phyloP scores from a whole-genome alignment of 164 flowering plant species.

The Annona squamosa region DNA sequence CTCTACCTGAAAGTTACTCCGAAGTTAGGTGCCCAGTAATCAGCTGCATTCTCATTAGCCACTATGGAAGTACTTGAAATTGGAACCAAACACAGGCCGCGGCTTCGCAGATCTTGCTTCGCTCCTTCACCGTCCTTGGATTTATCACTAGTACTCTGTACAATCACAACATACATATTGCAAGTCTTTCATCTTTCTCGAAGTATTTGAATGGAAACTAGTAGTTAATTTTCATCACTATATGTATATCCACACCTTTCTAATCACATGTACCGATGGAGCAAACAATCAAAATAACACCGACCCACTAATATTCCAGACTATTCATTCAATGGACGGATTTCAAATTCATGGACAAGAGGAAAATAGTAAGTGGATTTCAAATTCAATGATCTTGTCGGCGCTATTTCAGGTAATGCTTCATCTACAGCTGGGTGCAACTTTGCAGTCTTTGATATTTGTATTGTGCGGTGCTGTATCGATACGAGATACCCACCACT shows the following conservation, averaged over 20 bases:
- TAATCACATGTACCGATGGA: not conserved
- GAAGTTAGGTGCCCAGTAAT: slow-evolving; percentile 69
- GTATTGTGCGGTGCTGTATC: too few relatives aligned
- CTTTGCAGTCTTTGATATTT: too few relatives aligned
- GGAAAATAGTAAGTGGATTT: not conserved
- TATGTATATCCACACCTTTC: not conserved
- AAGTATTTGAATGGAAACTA: not conserved
- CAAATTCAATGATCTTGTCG: not conserved
- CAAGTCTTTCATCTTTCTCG: not conserved
- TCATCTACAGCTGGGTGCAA: not conserved
- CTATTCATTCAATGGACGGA: not conserved
- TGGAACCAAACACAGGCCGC: slow-evolving; percentile 70
- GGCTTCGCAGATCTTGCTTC: slow-evolving; percentile 55
- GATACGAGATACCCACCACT: not conserved
- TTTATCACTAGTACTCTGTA: slow-evolving; percentile 35
- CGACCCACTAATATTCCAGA: not conserved
- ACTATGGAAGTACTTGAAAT: slow-evolving; percentile 61
- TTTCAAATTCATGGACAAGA: not conserved
- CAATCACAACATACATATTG: not conserved
- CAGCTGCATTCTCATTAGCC: slow-evolving; percentile 49
- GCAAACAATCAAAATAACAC: not conserved
- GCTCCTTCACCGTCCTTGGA: slow-evolving; percentile 40
- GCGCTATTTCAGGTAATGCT: not conserved
- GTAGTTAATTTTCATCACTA: not conserved
- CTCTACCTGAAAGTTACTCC: slow-evolving; percentile 63